Base-by-base conservation (phyloP, 371 early-diverging fungal species). In the Circinella umbellata region DNA sequence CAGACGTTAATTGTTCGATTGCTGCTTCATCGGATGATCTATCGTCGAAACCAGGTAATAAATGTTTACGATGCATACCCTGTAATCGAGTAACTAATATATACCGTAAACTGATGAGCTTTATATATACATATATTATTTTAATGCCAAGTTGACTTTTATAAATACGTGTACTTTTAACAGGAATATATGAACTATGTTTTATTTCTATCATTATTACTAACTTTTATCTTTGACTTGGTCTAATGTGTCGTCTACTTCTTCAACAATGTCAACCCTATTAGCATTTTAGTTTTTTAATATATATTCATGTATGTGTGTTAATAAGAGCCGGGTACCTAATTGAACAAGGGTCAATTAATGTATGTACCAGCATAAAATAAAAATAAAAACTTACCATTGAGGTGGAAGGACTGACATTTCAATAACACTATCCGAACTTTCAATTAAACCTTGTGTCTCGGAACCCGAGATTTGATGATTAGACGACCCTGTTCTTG, bases 41-140 rank as follows among this genome's bases (percentile, higher is more conserved):
- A 77, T 98, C 98, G 69, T 96, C 95, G 70, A 98, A 98, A 36
- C 97, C 97, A 18, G 98, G 97, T 61, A 98, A 76, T 20, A 97
- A 78, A 73, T 96, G 94, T 73, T 93, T 93, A 68, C 92, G 91
- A 81, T 98, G 96, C 84, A 96, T 86, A 15, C 76, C 84, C 59
- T 96, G 92, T n/a, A 98, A 85, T 35, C 85, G 88, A 66, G 82
- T 81, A n/a, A 96, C 94, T 95, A 76, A n/a, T 17, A 38, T n/a
- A 51, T 13, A 51, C 8, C 15, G 15, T 11, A 11, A 49, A 4
- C 54, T 9, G 14, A 53, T 53, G 53, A 53, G 53, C 15, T 53
- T 53, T 53, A 53, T 42, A 42, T 42, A 42, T 42, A 9, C 42
- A 42, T 27, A 27, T 27, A 27, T 27, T 27, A 27, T 27, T 27